Conservation (phyloP, 192 early-diverging fungal species). For the Backusella circina region DNA sequence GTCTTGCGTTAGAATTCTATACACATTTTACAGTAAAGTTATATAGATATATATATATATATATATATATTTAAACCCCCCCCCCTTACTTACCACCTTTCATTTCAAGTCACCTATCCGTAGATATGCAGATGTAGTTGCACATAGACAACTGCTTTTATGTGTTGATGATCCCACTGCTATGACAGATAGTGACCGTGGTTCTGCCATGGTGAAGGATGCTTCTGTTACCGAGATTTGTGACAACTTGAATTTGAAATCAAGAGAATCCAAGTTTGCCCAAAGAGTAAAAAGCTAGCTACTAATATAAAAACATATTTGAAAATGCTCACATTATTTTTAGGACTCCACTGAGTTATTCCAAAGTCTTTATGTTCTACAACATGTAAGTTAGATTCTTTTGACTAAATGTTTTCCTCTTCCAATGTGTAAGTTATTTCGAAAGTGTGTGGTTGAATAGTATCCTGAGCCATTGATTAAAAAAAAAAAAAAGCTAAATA, state of each 20-base stretch:
- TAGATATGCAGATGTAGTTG: constrained; percentile 78
- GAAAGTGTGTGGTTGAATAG: too few relatives aligned
- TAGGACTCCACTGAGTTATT: constrained; percentile 77
- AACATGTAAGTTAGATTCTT: constrained; percentile 50
- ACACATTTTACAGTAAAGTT: constrained; percentile 75
- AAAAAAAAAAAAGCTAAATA: neutral
- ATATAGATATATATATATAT: neutral
- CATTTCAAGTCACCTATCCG: constrained; percentile 63
- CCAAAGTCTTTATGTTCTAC: constrained; percentile 65
- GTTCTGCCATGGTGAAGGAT: constrained; percentile 33
- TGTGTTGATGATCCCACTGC: constrained; percentile 29
- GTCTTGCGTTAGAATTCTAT: constrained; percentile 69
- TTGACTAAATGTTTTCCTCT: too few relatives aligned
- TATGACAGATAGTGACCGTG: neutral
- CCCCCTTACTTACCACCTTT: neutral
- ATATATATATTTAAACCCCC: too few relatives aligned
- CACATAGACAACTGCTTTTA: constrained; percentile 65
- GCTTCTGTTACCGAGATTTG: constrained; percentile 40
- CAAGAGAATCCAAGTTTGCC: constrained; percentile 69
- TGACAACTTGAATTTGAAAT: constrained; percentile 63
- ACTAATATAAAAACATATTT: neutral
- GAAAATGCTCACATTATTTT: neutral
- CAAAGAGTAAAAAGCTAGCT: constrained; percentile 42
- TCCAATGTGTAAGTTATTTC: too few relatives aligned
- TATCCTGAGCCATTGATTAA: too few relatives aligned